Evolutionary conservation across 345 rosid species (phyloP), one percentile per base, ranked within the genome.

Genomic region (Nephelium lappaceum): DNA sequence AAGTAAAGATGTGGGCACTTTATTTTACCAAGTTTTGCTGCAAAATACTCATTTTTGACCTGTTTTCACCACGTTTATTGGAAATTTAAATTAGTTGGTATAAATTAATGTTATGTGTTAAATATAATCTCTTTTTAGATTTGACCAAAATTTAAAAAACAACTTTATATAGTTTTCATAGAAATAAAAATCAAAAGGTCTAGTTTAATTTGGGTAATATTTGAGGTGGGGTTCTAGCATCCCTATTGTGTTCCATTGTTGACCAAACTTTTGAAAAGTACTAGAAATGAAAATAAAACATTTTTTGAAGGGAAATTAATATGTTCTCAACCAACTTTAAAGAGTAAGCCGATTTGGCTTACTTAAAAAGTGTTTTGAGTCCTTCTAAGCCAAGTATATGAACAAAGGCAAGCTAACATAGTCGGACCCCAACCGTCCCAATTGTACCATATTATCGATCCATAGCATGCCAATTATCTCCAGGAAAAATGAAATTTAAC

Each of bases 351-450:
- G 43, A 31, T 25, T 19, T 65, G n/a, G 21, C 55, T 41, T 71
- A 19, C 14, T 16, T 25, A 62, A 31, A 14, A 21, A 74, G 72
- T 47, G 8, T 53, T 60, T 60, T 25, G 16, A 69, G 67, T 41
- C 24, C 76, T 69, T 31, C 18, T 1, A 74, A 43, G 84, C 72
- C 73, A 74, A 64, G 76, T 11, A 64, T 73, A 45, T 21, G 31
- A 41, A 7, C 45, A 18, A 21, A 9, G 3, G 57, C 18, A 11
- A 11, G 57, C 0, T 15, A 16, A 5, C 23, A 3, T 47, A 4
- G 12, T 47, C 53, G 12, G 53, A 47, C 14, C 53, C 1, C 12
- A 7, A 15, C 16, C 0, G 57, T 51, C 0, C 57, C n/a, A 51
- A 11, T 3, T 49, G 15, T 47, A 47, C 12, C 14, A 47, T 51